Evolutionary conservation across 495 filamentous ascomycete genomes (phyloP), one percentile per base, ranked within the genome.

Genomic region (Rostrohypoxylon terebratum): DNA sequence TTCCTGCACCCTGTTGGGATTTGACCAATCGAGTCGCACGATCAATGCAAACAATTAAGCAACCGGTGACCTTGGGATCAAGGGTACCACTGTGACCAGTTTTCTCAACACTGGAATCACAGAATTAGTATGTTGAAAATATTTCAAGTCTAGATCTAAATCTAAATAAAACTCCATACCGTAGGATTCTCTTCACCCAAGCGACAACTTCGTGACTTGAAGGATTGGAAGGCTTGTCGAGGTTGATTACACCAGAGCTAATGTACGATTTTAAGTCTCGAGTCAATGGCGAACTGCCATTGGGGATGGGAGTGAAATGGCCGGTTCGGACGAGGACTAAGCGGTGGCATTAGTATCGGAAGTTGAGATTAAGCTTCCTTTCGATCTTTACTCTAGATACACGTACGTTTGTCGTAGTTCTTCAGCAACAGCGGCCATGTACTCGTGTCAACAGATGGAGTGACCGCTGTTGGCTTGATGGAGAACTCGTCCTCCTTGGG

Each of bases 171-270:
- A 14, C 40, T 1, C 33, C 69, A 25, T 88, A 96, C 93, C 93
- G 91, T 50, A 99, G 85, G 72, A 98, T 97, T 63, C 94, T 89
- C 90, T 99, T 99, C 66, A 98, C 90, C 96, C 96, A 99, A 61
- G 96, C 94, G 75, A 99, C 96, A 45, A 98, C 96, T 81, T 99
- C 96, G 85, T 99, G 96, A 76, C 92, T 96, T 63, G 93, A 97
- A 18, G 96, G 96, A 85, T 99, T 99, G 14, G 94, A 94, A 36
- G 96, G 96, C 82, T 99, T 99, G 87, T 98, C 96, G 59, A 97
- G 90, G 82, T 98, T 98, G 84, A 99, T 98, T 31, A 98, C 96
- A 81, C 96, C 96, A 69, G 92, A 96, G 80, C 90, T 93, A 75
- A 99, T 90, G 81, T 97, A 99, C 48, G 91, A 92, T 84, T 97